A percentile compares a stretch with the other conserved stretches of the same genome.
Conservation (phyloP, 352 stramenopile genomes). For the Phytophthora citrophthora region DNA sequence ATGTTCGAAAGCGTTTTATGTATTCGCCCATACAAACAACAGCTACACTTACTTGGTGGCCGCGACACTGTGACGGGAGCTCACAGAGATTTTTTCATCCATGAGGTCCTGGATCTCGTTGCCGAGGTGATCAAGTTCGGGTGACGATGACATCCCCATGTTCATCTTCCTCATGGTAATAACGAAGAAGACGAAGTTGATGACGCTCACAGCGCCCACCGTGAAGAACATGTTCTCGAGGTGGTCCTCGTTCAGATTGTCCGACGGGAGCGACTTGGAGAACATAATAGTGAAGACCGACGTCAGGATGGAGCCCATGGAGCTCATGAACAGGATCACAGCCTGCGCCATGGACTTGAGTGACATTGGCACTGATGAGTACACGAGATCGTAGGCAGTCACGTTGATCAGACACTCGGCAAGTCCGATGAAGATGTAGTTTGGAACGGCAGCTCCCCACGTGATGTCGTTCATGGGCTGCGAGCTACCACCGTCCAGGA, state of each 20-base stretch:
- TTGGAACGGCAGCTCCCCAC: slow-evolving; percentile 54
- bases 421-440: slow-evolving; percentile 66
- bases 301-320: slow-evolving; percentile 53
- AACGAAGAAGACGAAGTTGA: slow-evolving; percentile 62
- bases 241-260: slow-evolving; percentile 56
- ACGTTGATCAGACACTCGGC: slow-evolving; percentile 73
- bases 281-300: slow-evolving; percentile 43
- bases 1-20: neutral
- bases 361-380: slow-evolving; percentile 57
- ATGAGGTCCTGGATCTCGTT: slow-evolving; percentile 13
- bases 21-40: neutral
- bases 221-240: slow-evolving; percentile 75
- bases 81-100: slow-evolving; percentile 19
- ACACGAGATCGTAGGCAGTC: slow-evolving; percentile 65
- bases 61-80: slow-evolving; percentile 2
- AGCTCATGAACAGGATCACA: slow-evolving; percentile 52
- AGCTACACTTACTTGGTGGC: slow-evolving; percentile 14
- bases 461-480: slow-evolving; percentile 69
- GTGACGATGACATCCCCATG: slow-evolving; percentile 42
- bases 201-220: slow-evolving; percentile 45
- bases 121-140: slow-evolving; percentile 17
- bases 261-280: slow-evolving; percentile 47
- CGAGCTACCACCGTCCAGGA: slow-evolving; percentile 46
- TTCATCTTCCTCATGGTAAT: slow-evolving; percentile 64
- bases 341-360: slow-evolving; percentile 58